These are phyloP conservation scores for Chenopodium quinoa DNA, from an alignment of 148 eudicot species.

Conservation along the genomic window DNA sequence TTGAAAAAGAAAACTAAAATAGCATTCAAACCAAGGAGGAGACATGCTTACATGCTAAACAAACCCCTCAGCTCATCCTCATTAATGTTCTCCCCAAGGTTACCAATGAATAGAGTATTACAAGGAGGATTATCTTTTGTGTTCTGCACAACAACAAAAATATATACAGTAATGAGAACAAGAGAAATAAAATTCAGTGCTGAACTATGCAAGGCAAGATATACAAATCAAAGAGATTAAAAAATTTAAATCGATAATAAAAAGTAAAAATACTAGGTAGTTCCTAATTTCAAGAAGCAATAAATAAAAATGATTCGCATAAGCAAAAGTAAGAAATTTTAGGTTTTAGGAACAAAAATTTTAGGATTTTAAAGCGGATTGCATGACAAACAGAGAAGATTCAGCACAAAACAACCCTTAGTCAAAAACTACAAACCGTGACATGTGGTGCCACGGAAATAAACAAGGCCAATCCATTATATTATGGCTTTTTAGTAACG, in stretches of 20 bases:
- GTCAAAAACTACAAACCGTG: background rate
- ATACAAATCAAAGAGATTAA: background rate
- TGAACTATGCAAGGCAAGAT: background rate
- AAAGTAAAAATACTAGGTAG: background rate
- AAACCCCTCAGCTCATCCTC: slow-evolving; percentile 94
- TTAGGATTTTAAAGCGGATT: background rate
- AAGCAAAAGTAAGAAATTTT: too few relatives aligned
- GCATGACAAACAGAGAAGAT: background rate
- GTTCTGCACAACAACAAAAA: slow-evolving; percentile 51
- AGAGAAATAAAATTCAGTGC: background rate
- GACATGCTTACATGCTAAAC: slow-evolving; percentile 59
- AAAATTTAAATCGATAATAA: background rate
- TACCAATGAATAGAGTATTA: slow-evolving; percentile 93
- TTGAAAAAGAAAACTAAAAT: background rate
- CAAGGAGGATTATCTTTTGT: slow-evolving; percentile 97
- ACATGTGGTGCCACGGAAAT: background rate
- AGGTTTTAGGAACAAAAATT: background rate
- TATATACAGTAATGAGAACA: background rate
- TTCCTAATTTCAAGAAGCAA: background rate
- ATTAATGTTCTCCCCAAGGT: slow-evolving; percentile 83
- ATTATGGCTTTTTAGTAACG: too few relatives aligned
- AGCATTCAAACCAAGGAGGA: slow-evolving; percentile 10
- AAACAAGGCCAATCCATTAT: too few relatives aligned
- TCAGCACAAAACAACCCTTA: background rate
- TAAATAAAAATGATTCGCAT: background rate